A percentile compares a stretch with the other conserved stretches of the same genome.
Evolutionary conservation across 192 early-diverging fungal genomes (phyloP).

Genomic region (Entomortierella parvispora): DNA sequence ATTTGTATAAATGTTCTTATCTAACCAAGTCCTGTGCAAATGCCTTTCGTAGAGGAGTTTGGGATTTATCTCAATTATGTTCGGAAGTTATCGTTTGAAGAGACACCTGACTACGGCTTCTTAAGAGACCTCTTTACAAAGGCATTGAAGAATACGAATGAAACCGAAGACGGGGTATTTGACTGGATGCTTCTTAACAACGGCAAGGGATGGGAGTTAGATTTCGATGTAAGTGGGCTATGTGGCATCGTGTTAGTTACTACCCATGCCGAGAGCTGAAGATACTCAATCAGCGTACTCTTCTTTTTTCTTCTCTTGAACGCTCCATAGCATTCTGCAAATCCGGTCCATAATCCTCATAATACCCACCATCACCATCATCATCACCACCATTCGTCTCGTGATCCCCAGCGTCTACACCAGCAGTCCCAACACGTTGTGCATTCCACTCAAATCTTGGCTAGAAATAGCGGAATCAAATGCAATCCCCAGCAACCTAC

Average conservation of each 20-base stretch:
- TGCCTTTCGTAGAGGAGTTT: slow-evolving; percentile 90
- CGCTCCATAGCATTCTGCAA: slow-evolving; percentile 19
- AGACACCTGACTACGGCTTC: slow-evolving; percentile 97
- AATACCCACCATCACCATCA: slow-evolving; percentile 27
- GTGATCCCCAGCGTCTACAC: slow-evolving; percentile 34
- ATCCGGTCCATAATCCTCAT: slow-evolving; percentile 34
- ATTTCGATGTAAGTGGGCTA: slow-evolving; percentile 35
- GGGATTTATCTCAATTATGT: slow-evolving; percentile 89
- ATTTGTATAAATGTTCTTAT: no score
- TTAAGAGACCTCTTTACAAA: slow-evolving; percentile 87
- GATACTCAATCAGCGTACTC: no score
- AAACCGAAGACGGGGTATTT: slow-evolving; percentile 91
- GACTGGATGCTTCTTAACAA: slow-evolving; percentile 87
- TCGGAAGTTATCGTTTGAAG: slow-evolving; percentile 93
- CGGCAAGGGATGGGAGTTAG: slow-evolving; percentile 65
- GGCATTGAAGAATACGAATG: slow-evolving; percentile 72
- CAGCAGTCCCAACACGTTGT: slow-evolving; percentile 14
- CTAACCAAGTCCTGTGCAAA: no score
- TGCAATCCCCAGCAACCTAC: slow-evolving; percentile 34
- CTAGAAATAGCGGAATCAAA: slow-evolving; percentile 8
- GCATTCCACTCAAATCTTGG: no score
- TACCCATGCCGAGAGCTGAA: no score
- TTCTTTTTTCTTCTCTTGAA: neutral
- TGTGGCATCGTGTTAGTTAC: neutral
- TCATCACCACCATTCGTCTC: slow-evolving; percentile 23